phyloP scores from a whole-genome alignment of 148 eudicot species.

The Chenopodium formosanum region DNA sequence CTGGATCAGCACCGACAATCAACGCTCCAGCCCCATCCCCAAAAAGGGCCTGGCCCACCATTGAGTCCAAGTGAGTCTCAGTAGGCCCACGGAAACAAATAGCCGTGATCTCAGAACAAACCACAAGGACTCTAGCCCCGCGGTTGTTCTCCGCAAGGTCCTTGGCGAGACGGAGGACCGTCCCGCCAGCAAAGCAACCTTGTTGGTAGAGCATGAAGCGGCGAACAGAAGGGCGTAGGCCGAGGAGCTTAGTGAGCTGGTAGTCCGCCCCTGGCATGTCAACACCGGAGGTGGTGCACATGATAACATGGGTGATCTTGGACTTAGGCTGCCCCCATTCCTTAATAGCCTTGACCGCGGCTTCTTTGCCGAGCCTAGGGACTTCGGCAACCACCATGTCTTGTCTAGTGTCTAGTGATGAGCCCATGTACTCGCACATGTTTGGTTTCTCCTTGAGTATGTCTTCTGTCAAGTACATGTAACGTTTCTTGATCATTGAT shows the following conservation, averaged over 20 bases:
- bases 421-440: constrained; percentile 35
- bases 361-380: constrained; percentile 47
- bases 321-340: constrained; percentile 56
- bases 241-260: constrained; percentile 53
- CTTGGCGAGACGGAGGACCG: constrained; percentile 43
- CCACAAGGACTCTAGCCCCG: constrained; percentile 38
- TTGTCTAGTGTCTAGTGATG: constrained; percentile 41
- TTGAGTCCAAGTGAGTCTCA: constrained; percentile 33
- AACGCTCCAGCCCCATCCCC: constrained; percentile 43
- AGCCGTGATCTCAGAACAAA: constrained; percentile 40
- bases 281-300: constrained; percentile 53
- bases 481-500: constrained; percentile 43
- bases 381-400: constrained; percentile 47
- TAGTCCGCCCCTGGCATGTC: constrained; percentile 61
- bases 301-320: constrained; percentile 47
- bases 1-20: constrained; percentile 37
- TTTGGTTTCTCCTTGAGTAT: constrained; percentile 37
- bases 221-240: constrained; percentile 46
- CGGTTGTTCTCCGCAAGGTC: constrained; percentile 43
- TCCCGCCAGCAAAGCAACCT: constrained; percentile 39
- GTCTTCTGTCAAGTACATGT: constrained; percentile 46
- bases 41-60: constrained; percentile 45
- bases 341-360: constrained; percentile 45
- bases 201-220: constrained; percentile 54
- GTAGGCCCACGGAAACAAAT: constrained; percentile 43